phyloP scores from a whole-genome alignment of 2,329 filamentous ascomycete species.

The Botrytis tulipae region DNA sequence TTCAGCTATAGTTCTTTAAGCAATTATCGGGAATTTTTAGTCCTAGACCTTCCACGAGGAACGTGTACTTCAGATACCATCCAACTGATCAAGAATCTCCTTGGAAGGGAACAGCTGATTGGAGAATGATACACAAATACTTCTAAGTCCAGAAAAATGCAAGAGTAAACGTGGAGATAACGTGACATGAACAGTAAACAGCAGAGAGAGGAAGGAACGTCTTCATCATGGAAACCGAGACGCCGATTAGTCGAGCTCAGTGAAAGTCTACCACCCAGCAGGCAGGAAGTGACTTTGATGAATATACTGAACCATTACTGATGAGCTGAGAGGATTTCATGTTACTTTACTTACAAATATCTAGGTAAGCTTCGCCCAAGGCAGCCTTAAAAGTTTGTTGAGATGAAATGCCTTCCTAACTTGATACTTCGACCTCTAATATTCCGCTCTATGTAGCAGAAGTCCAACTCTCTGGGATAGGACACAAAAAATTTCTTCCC shows the following conservation, averaged over 20 bases:
- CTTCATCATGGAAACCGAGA: background rate
- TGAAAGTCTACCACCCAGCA: background rate
- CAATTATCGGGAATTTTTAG: too few relatives aligned
- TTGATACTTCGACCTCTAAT: background rate
- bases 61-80: too few relatives aligned
- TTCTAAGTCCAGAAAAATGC: too few relatives aligned
- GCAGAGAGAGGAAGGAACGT: background rate
- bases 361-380: background rate
- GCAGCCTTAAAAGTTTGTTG: rapidly evolving
- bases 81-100: too few relatives aligned
- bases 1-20: too few relatives aligned
- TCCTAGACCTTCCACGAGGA: too few relatives aligned
- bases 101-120: background rate
- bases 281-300: background rate
- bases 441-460: background rate
- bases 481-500: background rate
- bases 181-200: background rate
- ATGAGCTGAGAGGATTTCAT: background rate
- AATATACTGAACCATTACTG: background rate
- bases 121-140: too few relatives aligned
- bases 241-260: background rate
- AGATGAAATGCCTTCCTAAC: background rate
- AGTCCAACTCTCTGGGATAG: background rate
- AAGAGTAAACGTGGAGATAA: background rate
- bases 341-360: background rate